Evolutionary conservation across 2,329 filamentous ascomycete genomes (phyloP).

Genomic region (Penicillium thymicola): DNA sequence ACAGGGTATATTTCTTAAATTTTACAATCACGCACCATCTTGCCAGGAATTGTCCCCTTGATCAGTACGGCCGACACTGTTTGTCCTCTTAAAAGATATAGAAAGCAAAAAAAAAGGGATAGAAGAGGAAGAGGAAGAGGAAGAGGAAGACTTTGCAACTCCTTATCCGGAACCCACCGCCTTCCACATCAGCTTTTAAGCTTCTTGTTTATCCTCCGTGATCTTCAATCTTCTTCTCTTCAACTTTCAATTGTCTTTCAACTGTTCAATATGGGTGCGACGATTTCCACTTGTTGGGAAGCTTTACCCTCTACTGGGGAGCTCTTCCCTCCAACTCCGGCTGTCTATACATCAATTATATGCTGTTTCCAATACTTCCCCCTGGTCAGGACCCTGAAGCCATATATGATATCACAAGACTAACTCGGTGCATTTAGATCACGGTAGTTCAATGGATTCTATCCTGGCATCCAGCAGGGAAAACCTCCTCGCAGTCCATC

Average conservation of each 20-base stretch:
- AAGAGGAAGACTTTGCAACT: not conserved
- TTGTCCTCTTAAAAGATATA: not conserved
- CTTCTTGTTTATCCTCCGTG: not conserved
- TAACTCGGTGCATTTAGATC: constrained; percentile 51
- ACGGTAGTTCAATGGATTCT: constrained; percentile 70
- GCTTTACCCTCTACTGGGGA: constrained; percentile 28
- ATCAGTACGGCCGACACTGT: no score
- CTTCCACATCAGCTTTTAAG: constrained; percentile 7
- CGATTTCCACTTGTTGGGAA: constrained; percentile 21
- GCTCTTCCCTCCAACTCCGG: constrained; percentile 40
- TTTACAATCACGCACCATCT: not conserved
- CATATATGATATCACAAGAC: not conserved
- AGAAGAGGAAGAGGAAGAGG: not conserved
- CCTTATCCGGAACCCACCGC: constrained; percentile 1
- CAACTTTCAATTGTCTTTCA: not conserved
- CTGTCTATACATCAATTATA: constrained; percentile 36
- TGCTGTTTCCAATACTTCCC: constrained; percentile 45
- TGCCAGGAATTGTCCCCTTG: not conserved
- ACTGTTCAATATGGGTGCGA: constrained; percentile 21
- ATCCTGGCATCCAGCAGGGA: constrained; percentile 88
- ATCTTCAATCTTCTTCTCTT: not conserved
- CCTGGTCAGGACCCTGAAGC: constrained; percentile 31
- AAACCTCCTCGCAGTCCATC: constrained; percentile 70
- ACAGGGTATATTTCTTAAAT: not conserved
- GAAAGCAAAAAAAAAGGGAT: not conserved